phyloP scores from a whole-genome alignment of 106 monocot species.

The Apostasia ramifera region DNA sequence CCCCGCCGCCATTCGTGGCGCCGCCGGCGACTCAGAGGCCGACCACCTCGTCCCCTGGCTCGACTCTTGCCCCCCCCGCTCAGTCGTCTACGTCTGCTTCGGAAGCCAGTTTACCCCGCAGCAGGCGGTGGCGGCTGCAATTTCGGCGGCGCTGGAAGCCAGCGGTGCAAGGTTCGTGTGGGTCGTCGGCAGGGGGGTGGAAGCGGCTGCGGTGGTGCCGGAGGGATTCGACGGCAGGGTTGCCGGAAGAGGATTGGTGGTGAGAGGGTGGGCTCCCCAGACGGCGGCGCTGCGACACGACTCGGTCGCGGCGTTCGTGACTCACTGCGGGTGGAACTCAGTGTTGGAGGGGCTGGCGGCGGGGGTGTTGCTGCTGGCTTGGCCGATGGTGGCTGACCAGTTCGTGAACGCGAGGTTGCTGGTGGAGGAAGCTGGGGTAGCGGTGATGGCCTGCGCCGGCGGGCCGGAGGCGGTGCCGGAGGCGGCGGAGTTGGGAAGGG shows the following conservation, averaged over 20 bases:
- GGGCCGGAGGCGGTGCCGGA: slow-evolving; percentile 6
- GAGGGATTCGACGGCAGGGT: slow-evolving; percentile 7
- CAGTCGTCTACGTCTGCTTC: slow-evolving; percentile 54
- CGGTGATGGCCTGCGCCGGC: slow-evolving; percentile 4
- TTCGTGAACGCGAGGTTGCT: slow-evolving; percentile 17
- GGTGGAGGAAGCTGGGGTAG: slow-evolving; percentile 15
- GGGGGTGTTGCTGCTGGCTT: slow-evolving; percentile 8
- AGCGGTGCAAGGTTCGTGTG: slow-evolving; percentile 34
- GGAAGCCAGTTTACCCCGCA: slow-evolving; percentile 29
- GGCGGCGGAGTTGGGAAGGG: slow-evolving; percentile 5
- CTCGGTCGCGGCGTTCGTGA: slow-evolving; percentile 17
- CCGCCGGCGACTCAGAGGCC: not conserved
- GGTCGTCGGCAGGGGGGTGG: slow-evolving; percentile 4
- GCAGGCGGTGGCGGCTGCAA: slow-evolving; percentile 11
- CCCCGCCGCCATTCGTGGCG: not conserved
- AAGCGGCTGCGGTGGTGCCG: not conserved
- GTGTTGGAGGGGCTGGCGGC: slow-evolving; percentile 12
- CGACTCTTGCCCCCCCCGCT: slow-evolving; percentile 14
- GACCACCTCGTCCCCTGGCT: slow-evolving; percentile 25
- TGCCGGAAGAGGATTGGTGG: slow-evolving; percentile 8
- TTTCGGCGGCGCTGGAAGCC: slow-evolving; percentile 30
- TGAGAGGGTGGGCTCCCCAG: slow-evolving; percentile 25
- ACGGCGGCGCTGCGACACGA: slow-evolving; percentile 6
- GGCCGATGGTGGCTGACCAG: slow-evolving; percentile 24
- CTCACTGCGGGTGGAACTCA: slow-evolving; percentile 28